Conservation (phyloP, 345 rosid species). For the Eucalyptus sp. region DNA sequence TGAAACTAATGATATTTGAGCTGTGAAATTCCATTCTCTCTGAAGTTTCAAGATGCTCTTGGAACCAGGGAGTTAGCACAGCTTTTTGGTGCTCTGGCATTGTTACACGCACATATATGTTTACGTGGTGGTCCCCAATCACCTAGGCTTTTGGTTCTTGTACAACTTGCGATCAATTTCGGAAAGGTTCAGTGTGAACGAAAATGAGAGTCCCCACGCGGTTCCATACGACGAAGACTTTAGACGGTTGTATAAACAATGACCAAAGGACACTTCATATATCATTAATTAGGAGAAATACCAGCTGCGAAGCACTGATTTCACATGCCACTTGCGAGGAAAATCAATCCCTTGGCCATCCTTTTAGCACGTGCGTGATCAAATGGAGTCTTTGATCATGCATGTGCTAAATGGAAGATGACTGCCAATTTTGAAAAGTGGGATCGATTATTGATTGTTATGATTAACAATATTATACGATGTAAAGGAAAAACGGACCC, state of each 20-base stretch:
- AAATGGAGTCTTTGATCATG: not conserved
- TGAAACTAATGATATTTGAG: not conserved
- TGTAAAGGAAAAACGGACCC: not conserved
- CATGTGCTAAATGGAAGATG: not conserved
- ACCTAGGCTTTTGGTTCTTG: not conserved
- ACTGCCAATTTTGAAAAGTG: not conserved
- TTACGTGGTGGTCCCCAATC: not conserved
- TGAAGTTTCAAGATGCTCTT: not conserved
- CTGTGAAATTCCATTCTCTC: not conserved
- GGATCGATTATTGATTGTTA: not conserved
- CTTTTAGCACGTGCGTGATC: not conserved
- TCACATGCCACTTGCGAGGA: not conserved
- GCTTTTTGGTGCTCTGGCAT: not conserved
- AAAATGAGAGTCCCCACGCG: not conserved
- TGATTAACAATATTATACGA: not conserved
- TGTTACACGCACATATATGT: not conserved
- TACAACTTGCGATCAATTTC: not conserved
- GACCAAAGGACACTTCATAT: too few relatives aligned
- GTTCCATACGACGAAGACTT: not conserved
- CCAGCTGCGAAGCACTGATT: not conserved
- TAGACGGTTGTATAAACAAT: not conserved
- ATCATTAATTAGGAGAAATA: not conserved
- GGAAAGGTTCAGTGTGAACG: accelerated
- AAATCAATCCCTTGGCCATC: not conserved
- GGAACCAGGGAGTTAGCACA: not conserved